Evolutionary conservation across 805 yeast genomes (phyloP), one percentile per base, ranked within the genome.

Genomic region (Kodamaea kaohsiungensis): DNA sequence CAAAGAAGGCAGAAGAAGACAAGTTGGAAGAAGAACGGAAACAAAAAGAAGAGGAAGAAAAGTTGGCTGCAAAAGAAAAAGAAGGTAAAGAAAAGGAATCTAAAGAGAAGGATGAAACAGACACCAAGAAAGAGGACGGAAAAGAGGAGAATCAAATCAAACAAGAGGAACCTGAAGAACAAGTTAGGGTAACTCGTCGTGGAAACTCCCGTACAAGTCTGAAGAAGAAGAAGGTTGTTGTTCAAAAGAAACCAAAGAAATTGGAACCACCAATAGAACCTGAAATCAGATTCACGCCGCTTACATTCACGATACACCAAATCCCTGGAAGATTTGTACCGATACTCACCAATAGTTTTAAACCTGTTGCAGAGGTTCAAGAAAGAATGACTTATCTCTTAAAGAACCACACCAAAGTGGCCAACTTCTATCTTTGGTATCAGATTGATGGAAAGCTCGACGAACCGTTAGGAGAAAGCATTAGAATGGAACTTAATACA

Each of bases 361-460:
- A 80, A 38, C 80, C 84, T 1, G 62, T 76, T 13, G 83, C 81
- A 1, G 75, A 80, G 15, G 93, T 87, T 0, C 81, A 78, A 48
- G 68, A 71, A 15, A 70, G 77, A 16, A 91, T 93, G 97, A 76
- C 77, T 40, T 71, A 77, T 8, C 80, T 86, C 3, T 66, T 91
- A 53, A 72, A 75, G 13, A 72, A 69, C 16, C 96, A 97, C 1
- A 75, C 76, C 1, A 77, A 91, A 54, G 70, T 84, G 2, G 72
- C 86, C 5, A 82, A 82, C 35, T 83, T 83, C 60, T 81, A 87
- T 65, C 72, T 91, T 17, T 91, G 97, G 97, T 89, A 87, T 63
- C 90, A 88, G 61, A 76, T 93, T 9, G 95, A 88, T 67, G 92
- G 91, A 0, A 78, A 81, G 46, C 81, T 83, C 52, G 95, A 89